Conservation (phyloP, 1,284 basidiomycete species). For the Ceratobasidium sp. region DNA sequence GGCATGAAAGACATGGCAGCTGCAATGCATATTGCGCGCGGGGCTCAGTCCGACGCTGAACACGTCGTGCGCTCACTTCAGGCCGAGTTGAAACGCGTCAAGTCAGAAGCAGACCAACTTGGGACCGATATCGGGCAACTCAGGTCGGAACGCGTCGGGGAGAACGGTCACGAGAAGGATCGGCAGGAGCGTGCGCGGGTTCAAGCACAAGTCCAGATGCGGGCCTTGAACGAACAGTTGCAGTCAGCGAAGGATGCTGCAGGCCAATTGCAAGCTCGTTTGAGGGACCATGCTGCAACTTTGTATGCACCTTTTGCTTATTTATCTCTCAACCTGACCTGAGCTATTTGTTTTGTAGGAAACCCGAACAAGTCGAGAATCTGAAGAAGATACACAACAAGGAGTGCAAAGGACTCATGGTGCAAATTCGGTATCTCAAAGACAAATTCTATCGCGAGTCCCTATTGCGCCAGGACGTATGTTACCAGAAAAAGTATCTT, state of each 20-base stretch:
- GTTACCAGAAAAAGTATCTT: conserved; percentile 85
- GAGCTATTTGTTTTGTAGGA: neutral
- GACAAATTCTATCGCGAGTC: conserved; percentile 90
- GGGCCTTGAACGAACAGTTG: conserved; percentile 74
- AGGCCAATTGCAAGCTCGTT: conserved; percentile 59
- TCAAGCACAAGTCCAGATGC: conserved; percentile 71
- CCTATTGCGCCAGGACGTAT: conserved; percentile 79
- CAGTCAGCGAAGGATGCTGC: conserved; percentile 61
- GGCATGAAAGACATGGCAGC: conserved; percentile 68
- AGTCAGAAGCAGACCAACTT: conserved; percentile 76
- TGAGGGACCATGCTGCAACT: conserved; percentile 52
- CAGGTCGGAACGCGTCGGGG: conserved; percentile 69
- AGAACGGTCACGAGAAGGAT: conserved; percentile 55
- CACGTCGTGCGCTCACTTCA: conserved; percentile 71
- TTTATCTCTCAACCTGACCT: neutral
- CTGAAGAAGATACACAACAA: conserved; percentile 77
- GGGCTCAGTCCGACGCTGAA: conserved; percentile 67
- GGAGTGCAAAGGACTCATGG: conserved; percentile 87
- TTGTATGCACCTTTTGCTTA: conserved; percentile 37
- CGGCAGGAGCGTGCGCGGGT: conserved; percentile 57
- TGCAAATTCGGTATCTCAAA: conserved; percentile 92
- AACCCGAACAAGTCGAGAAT: conserved; percentile 59
- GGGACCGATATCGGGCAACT: conserved; percentile 77
- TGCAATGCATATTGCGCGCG: conserved; percentile 66
- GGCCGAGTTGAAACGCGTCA: conserved; percentile 73